A percentile compares a stretch with the other conserved stretches of the same genome.
Evolutionary conservation across 2,329 filamentous ascomycete species (phyloP).

Genomic region (Orbilia javanica): DNA sequence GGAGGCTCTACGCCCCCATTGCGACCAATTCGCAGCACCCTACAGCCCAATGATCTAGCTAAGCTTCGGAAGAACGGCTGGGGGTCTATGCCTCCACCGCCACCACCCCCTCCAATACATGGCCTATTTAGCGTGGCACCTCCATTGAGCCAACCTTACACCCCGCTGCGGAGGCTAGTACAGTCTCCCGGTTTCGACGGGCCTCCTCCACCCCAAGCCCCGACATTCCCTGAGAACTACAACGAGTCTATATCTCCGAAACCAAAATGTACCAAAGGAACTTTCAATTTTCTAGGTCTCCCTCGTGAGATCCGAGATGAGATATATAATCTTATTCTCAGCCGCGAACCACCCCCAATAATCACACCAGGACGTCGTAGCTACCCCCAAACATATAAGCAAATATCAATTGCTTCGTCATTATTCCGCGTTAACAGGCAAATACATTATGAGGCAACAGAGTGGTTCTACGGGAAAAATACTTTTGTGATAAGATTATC

Average conservation of each 20-base stretch:
- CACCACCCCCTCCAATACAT: background rate
- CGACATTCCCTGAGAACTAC: background rate
- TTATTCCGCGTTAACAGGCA: constrained; percentile 33
- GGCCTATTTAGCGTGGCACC: background rate
- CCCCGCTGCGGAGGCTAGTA: no score
- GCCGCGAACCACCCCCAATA: constrained; percentile 12
- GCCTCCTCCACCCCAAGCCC: background rate
- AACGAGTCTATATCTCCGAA: background rate
- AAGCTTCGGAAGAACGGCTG: no score
- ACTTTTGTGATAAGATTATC: constrained; percentile 26
- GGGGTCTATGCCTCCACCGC: background rate
- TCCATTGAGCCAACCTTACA: no score
- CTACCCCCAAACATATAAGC: constrained; percentile 5
- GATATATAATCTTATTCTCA: constrained; percentile 16
- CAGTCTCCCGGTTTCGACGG: no score
- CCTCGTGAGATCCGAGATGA: constrained; percentile 46
- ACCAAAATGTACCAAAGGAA: background rate
- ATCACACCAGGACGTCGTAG: background rate
- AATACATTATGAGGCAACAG: constrained; percentile 24
- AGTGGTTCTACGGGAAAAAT: constrained; percentile 25
- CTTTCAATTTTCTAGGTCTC: constrained; percentile 12
- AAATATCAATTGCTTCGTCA: background rate
- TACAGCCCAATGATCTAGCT: no score
- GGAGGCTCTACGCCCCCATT: no score
- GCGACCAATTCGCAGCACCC: no score